A percentile compares a stretch with the other conserved stretches of the same genome.
Conservation (phyloP, 116 monocot genomes). For the Zostera marina region DNA sequence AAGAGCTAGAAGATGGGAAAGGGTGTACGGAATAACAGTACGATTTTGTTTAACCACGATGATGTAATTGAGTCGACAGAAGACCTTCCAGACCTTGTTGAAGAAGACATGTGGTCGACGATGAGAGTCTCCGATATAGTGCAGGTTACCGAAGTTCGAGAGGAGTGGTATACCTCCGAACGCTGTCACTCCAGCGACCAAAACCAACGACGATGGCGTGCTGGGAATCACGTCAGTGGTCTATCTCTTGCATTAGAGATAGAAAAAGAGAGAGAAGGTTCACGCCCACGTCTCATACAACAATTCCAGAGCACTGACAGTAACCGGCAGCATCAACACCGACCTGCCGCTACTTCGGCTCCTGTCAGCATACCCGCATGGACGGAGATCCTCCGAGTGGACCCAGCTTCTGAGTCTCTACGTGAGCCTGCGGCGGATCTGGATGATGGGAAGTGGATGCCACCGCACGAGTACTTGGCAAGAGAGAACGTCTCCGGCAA, state of each 20-base stretch:
- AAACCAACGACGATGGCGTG: background rate
- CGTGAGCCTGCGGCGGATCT: background rate
- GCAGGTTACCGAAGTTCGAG: background rate
- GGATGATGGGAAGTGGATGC: constrained; percentile 37
- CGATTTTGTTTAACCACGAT: constrained; percentile 2
- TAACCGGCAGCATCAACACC: background rate
- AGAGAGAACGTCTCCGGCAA: constrained; percentile 17
- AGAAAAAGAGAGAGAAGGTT: constrained; percentile 7
- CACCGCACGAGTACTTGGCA: constrained; percentile 66
- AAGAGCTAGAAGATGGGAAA: background rate
- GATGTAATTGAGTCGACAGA: constrained; percentile 13
- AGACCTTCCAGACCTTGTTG: constrained; percentile 29
- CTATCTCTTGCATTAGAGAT: constrained; percentile 48
- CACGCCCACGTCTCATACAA: constrained; percentile 8
- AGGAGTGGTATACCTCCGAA: background rate
- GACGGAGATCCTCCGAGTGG: constrained; percentile 14
- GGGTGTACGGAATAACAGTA: constrained; percentile 7
- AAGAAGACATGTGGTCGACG: constrained; percentile 45
- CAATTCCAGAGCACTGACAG: constrained; percentile 11
- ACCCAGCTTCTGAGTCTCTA: background rate
- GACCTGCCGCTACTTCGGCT: constrained; percentile 18
- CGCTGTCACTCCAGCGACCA: background rate
- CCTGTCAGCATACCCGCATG: constrained; percentile 48
- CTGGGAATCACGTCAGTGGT: constrained; percentile 22
- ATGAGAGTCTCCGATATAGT: background rate